Conservation (phyloP, 2,329 filamentous ascomycete genomes). For the Zasmidium angulare region DNA sequence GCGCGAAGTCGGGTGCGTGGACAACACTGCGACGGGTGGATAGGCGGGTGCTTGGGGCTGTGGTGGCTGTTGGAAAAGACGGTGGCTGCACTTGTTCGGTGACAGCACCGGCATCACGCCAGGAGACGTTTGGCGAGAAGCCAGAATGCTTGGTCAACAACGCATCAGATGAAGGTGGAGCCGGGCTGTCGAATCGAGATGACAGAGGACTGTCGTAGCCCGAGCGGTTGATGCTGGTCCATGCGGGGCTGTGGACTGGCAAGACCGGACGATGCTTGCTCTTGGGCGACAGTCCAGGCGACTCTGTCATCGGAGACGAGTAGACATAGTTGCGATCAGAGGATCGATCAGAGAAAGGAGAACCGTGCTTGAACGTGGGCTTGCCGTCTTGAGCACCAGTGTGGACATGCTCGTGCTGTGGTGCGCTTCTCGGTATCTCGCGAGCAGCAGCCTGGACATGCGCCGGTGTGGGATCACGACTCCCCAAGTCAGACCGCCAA, state of each 20-base stretch:
- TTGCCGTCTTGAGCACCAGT: conserved; percentile 8
- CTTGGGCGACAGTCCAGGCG: conserved; percentile 33
- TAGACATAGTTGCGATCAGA: conserved; percentile 14
- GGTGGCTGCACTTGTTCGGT: not conserved
- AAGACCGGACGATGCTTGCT: conserved; percentile 13
- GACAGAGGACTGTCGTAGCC: conserved; percentile 4
- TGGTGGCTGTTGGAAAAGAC: not conserved
- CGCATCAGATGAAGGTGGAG: conserved; percentile 11
- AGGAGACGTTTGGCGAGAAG: conserved; percentile 21
- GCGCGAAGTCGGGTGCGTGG: conserved; percentile 7
- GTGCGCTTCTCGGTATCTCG: conserved; percentile 22
- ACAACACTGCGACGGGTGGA: conserved; percentile 15
- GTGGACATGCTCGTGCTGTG: conserved; percentile 11
- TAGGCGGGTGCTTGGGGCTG: not conserved
- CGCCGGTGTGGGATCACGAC: conserved; percentile 17
- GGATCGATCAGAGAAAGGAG: conserved; percentile 24
- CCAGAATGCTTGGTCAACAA: conserved; percentile 24
- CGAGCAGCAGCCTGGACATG: conserved; percentile 4
- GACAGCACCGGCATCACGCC: conserved; percentile 17
- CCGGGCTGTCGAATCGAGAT: conserved; percentile 3
- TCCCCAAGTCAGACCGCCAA: conserved; percentile 30
- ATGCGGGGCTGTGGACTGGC: conserved; percentile 12
- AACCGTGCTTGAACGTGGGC: conserved; percentile 27
- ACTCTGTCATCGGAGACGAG: conserved; percentile 14
- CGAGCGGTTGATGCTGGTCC: conserved; percentile 30